These are phyloP conservation scores for Viridothelium virens DNA, from an alignment of 495 filamentous ascomycete species.

Conservation along the genomic window DNA sequence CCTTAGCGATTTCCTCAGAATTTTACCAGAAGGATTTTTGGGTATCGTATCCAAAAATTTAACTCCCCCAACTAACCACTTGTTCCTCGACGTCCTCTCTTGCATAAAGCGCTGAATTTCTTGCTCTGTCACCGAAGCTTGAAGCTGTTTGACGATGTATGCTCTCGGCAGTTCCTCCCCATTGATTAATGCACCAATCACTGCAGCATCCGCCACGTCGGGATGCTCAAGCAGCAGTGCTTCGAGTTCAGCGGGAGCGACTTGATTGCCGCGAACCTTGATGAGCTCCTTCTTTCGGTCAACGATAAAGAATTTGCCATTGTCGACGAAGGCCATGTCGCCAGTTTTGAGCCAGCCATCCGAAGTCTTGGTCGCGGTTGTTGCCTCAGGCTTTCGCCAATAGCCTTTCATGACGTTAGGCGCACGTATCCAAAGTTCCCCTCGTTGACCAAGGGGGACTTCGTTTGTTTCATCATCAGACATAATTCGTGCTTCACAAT, in stretches of 20 bases:
- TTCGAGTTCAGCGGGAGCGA: conserved; percentile 38
- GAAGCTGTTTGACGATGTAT: conserved; percentile 30
- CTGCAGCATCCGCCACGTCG: conserved; percentile 32
- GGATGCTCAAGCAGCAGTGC: conserved; percentile 36
- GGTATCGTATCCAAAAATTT: conserved; percentile 32
- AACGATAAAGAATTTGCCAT: conserved; percentile 35
- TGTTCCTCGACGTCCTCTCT: conserved; percentile 28
- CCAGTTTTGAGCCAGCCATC: conserved; percentile 39
- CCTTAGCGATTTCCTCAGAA: conserved; percentile 31
- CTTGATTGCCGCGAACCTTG: conserved; percentile 37
- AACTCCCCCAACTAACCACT: conserved; percentile 34
- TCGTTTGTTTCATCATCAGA: conserved; percentile 33
- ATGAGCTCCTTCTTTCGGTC: conserved; percentile 41
- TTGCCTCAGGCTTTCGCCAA: conserved; percentile 36
- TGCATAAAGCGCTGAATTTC: conserved; percentile 30
- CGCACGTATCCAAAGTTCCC: conserved; percentile 33
- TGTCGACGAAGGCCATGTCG: conserved; percentile 33
- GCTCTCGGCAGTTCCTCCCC: conserved; percentile 35
- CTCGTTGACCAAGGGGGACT: conserved; percentile 23
- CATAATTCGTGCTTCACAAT: conserved; percentile 59
- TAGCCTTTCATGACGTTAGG: conserved; percentile 40
- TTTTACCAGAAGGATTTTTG: conserved; percentile 40
- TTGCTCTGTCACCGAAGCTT: conserved; percentile 20
- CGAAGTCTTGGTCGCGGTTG: conserved; percentile 30
- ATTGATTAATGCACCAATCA: conserved; percentile 31